Evolutionary conservation across 352 stramenopile species (phyloP), one percentile per base, ranked within the genome.

Genomic region (Pythium rhizo-oryzae): DNA sequence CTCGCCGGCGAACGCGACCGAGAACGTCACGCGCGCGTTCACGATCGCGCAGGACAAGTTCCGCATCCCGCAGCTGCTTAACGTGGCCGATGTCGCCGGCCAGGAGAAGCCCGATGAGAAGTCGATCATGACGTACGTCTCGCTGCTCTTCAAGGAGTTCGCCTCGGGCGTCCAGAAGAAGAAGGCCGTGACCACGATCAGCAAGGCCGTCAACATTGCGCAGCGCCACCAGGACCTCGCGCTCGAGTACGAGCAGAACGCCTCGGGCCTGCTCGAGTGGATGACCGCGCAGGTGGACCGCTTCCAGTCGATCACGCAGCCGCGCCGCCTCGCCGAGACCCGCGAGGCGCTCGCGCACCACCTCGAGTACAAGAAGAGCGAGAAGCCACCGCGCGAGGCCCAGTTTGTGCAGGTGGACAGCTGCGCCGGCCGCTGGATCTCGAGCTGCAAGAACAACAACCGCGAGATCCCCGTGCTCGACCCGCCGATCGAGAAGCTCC

Each of bases 121-220:
- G 81, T 94, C 82, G 71, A 96, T 97, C 74, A 93, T 94, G 52
- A 96, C 91, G 67, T 97, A 97, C 69, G 88, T 97, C 24, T 94
- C 87, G 33, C 75, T 97, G 52, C 86, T 97, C 51, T 97, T 96
- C 74, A 96, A 96, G 75, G 88, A 96, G 72, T 97, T 97, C 60
- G 91, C 91, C 2, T 93, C 86, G 18, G 88, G 90, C 33, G 76
- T 93, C 59, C 91, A 97, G 70, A 96, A 95, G 83, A 93, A 95
- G 66, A 94, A 93, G 78, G 84, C 90, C 1, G 79, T 97, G 50
- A 93, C 89, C 56, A 96, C 89, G 8, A 94, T 97, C 67, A 85
- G 82, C 75, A 97, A 96, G 77, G 91, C 91, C 57, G 82, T 97
- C 11, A 94, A 90, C 75, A 93, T 97, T 67, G 87, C 89, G 21